Base-by-base conservation (phyloP, 2,329 filamentous ascomycete genomes). In the Monilinia vaccinii-corymbosi region DNA sequence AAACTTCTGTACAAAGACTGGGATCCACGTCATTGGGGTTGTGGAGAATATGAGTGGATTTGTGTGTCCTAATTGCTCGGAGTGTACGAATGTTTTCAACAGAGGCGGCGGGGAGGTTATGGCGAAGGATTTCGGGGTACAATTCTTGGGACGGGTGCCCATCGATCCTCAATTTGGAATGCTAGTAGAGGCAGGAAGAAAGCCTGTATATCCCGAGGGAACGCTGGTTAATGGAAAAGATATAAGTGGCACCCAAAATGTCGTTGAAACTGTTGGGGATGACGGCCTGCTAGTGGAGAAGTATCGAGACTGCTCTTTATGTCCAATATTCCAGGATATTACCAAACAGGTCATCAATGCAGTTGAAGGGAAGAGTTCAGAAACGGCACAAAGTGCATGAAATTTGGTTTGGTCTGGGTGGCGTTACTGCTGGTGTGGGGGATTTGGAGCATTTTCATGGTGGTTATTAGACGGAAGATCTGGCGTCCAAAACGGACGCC, bases 21-120 rank as follows among this genome's bases (percentile, higher is more conserved):
- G 95, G 70, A 82, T 82, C n/a, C 89, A 93, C 61, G 81, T 99
- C 1, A 78, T 97, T 13, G 94, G 94, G 0, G 92, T 99, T 1
- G 82, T 99, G 49, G 94, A 99, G 76, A 99, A 99, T 72, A 97
- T 99, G 94, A 87, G 86, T 66, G 90, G 90, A 2, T 95, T 89
- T 68, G 88, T 94, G n/a, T 94, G 89, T 70, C 85, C 85, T 8
- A 82, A 87, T 70, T 88, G 85, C 73, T 82, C 82, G 53, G 91
- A 97, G 72, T 95, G 93, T 74, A 96, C 90, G 56, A 90, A 97
- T 74, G 83, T 97, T 56, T 99, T 99, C 73, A 91, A 87, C 56
- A 92, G 89, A 59, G 94, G 94, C 4, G 94, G 94, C 4, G 94
- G 94, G 9, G 79, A 89, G 72, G 81, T 88, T 28, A 96, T 99